Evolutionary conservation across 805 yeast species (phyloP), one percentile per base, ranked within the genome.

Genomic region (Hermanozyma aechmeae): DNA sequence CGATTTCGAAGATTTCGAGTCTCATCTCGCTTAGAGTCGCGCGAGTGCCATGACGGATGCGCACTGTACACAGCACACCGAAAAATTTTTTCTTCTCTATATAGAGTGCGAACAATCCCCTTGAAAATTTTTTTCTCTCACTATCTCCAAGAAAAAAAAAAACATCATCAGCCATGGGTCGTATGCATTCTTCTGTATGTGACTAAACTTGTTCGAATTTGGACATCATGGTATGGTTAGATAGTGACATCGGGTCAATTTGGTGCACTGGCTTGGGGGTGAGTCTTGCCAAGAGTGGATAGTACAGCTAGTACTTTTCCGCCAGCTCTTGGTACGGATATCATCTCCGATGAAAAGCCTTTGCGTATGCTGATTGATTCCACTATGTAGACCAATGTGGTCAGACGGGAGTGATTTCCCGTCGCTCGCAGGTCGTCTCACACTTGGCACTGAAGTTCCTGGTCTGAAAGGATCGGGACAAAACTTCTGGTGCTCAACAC

Each of bases 121-220:
- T 26, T 16, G 18, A 18, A 17, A 39, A 42, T 25, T 38, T 47
- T 27, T 20, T 30, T 25, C 27, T 28, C 30, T 33, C 16, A 25
- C 27, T 26, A 21, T 28, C 33, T 35, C 36, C 33, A 37, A 32
- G 38, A 10, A 7, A 10, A 17, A 17, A 17, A 45, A 36, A 58
- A 50, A 53, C 60, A 64, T 54, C 65, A 63, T 58, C 69, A 77
- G 82, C 74, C 66, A 89, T 89, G 98, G 98, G 95, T 87, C 95
- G 98, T 76, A 79, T 89, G 87, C 97, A 89, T 85, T 82, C 95
- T 73, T 72, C 82, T 68, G 93, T 82, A 81, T 75, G 93, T 81
- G 66, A 43, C 39, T 12, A 26, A 26, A 22, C 16, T 28, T 21
- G 29, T n/a, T n/a, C n/a, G n/a, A n/a, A n/a, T n/a, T 23, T 17